A percentile compares a stretch with the other conserved stretches of the same genome.
phyloP scores from a whole-genome alignment of 202 grass and related monocot species.

The Hordeum pubiflorum region DNA sequence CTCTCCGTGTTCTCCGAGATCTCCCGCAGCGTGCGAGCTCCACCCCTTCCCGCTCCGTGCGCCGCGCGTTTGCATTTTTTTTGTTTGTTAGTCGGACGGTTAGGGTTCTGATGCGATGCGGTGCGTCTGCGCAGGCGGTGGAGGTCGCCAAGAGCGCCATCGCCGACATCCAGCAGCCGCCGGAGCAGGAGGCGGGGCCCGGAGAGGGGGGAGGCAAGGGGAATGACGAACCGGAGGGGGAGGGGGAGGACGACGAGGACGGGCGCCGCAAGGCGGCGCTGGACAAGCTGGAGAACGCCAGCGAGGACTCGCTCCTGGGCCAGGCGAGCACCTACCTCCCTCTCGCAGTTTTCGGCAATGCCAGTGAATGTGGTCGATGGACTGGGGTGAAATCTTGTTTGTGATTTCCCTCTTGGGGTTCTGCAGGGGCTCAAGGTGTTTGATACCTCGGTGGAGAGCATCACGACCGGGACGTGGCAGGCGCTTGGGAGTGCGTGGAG shows the following conservation, averaged over 20 bases:
- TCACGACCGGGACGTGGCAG: constrained; percentile 74
- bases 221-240: not conserved
- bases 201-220: not conserved
- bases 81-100: not conserved
- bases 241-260: constrained; percentile 3
- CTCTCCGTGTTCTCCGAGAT: constrained; percentile 91
- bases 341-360: constrained; percentile 2
- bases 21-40: constrained; percentile 58
- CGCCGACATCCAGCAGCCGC: constrained; percentile 53
- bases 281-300: constrained; percentile 71
- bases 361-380: not conserved
- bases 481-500: constrained; percentile 80
- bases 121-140: constrained; percentile 55
- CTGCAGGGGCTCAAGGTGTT: constrained; percentile 81
- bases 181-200: constrained; percentile 16
- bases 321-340: constrained; percentile 41
- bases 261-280: constrained; percentile 49
- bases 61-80: not conserved
- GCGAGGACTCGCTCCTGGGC: constrained; percentile 78
- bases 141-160: constrained; percentile 85
- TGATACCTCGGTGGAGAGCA: constrained; percentile 77
- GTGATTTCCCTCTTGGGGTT: constrained; percentile 5
- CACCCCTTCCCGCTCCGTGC: not conserved
- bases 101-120: constrained; percentile 24
- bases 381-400: not conserved